Conservation (phyloP, 2,329 filamentous ascomycete species). For the Stylonectria norvegica region DNA sequence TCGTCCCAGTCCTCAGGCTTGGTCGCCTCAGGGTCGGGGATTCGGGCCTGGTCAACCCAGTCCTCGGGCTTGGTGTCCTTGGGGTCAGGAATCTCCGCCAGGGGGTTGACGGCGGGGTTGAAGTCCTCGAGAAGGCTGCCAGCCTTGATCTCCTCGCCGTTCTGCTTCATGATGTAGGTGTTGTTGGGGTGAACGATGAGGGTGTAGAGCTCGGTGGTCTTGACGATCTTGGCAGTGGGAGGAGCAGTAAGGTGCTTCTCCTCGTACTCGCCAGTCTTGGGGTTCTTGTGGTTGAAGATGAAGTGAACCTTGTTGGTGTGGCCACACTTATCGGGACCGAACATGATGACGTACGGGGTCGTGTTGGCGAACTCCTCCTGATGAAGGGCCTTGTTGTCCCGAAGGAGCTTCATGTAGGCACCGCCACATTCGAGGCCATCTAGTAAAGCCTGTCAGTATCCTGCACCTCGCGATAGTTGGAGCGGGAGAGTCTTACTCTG, state of each 20-base stretch:
- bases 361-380: slow-evolving; percentile 97
- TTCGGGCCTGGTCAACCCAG: slow-evolving; percentile 93
- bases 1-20: slow-evolving; percentile 99
- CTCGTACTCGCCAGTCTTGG: slow-evolving; percentile 98
- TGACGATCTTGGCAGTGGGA: slow-evolving; percentile 82
- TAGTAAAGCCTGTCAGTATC: slow-evolving; percentile 38
- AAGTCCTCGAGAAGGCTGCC: slow-evolving; percentile 95
- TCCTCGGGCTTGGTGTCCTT: slow-evolving; percentile 91
- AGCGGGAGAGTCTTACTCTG: slow-evolving; percentile 65
- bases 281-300: slow-evolving; percentile 99
- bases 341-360: slow-evolving; percentile 99
- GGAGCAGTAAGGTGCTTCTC: slow-evolving; percentile 94
- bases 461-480: background rate
- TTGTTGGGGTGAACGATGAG: slow-evolving; percentile 96
- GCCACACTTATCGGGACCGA: slow-evolving; percentile 98
- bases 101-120: slow-evolving; percentile 85
- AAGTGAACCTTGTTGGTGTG: slow-evolving; percentile 98
- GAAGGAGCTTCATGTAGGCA: slow-evolving; percentile 97
- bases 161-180: slow-evolving; percentile 87
- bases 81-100: slow-evolving; percentile 89
- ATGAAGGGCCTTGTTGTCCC: slow-evolving; percentile 95
- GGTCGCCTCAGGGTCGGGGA: slow-evolving; percentile 84
- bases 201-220: slow-evolving; percentile 93
- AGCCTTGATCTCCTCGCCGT: slow-evolving; percentile 82
- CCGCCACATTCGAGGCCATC: slow-evolving; percentile 96